phyloP scores from a whole-genome alignment of 441 rosid genomes.

The Euphorbia corollata region DNA sequence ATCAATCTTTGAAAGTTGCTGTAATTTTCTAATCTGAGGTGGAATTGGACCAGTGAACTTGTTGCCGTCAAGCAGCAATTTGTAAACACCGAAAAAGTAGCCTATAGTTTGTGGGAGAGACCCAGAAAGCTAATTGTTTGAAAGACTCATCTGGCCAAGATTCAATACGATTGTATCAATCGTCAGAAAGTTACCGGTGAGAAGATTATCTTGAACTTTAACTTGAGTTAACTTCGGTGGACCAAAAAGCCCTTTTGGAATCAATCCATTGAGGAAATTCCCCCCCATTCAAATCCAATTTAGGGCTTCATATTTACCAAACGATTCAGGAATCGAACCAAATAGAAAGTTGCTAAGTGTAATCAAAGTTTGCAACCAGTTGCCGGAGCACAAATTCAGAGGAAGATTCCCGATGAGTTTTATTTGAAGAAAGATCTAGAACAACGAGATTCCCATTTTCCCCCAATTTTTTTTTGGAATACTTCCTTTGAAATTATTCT shows the following conservation, averaged over 20 bases:
- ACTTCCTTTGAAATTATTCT: conserved; percentile 78
- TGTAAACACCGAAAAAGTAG: conserved; percentile 77
- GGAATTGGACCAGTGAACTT: conserved; percentile 71
- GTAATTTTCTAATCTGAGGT: conserved; percentile 63
- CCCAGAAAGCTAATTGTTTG: conserved; percentile 76
- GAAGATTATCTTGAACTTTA: conserved; percentile 66
- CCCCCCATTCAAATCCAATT: conserved; percentile 85
- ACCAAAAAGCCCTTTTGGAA: conserved; percentile 76
- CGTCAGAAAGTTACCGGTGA: conserved; percentile 67
- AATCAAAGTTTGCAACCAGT: conserved; percentile 60
- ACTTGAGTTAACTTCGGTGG: conserved; percentile 72
- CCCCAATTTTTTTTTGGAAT: conserved; percentile 70
- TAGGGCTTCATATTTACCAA: conserved; percentile 65
- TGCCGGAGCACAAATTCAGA: conserved; percentile 67
- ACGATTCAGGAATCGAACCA: conserved; percentile 71
- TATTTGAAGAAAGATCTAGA: conserved; percentile 82
- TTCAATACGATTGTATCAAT: conserved; percentile 39
- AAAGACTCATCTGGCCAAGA: conserved; percentile 77
- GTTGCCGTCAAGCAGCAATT: conserved; percentile 86
- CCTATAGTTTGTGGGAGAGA: conserved; percentile 62
- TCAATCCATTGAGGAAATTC: conserved; percentile 78
- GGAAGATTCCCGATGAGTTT: conserved; percentile 78
- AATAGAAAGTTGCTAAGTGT: conserved; percentile 67
- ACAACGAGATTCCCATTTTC: conserved; percentile 50
- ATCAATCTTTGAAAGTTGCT: conserved; percentile 81